phyloP scores from a whole-genome alignment of 2,329 filamentous ascomycete genomes.

The Diaporthe vaccinii region DNA sequence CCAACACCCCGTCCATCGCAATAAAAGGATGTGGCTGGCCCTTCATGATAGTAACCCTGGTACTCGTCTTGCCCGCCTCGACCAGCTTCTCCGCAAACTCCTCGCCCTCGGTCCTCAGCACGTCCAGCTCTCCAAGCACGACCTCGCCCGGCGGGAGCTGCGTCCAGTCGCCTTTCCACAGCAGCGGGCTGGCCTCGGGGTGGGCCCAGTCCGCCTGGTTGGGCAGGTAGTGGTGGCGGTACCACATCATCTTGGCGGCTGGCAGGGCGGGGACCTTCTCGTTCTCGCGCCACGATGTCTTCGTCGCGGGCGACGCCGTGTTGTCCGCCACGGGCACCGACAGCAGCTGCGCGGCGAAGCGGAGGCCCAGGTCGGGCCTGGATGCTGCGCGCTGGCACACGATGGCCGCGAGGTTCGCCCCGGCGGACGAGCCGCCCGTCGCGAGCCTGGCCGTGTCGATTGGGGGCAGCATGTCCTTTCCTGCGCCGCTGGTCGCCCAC shows the following conservation, averaged over 20 bases:
- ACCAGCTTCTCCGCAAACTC: slow-evolving; percentile 63
- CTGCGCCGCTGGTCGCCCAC: slow-evolving; percentile 54
- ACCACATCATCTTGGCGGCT: slow-evolving; percentile 72
- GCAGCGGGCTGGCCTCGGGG: slow-evolving; percentile 67
- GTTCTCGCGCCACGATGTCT: slow-evolving; percentile 63
- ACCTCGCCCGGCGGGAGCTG: slow-evolving; percentile 64
- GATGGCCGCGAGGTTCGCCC: slow-evolving; percentile 46
- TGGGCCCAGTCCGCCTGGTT: slow-evolving; percentile 58
- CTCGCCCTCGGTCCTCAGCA: slow-evolving; percentile 67
- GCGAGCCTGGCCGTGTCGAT: slow-evolving; percentile 53
- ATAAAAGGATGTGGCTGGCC: slow-evolving; percentile 71
- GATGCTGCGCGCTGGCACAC: slow-evolving; percentile 44
- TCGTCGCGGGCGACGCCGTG: slow-evolving; percentile 61
- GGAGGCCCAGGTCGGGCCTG: slow-evolving; percentile 40
- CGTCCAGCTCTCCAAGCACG: slow-evolving; percentile 68
- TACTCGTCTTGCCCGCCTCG: slow-evolving; percentile 58
- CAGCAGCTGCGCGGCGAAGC: slow-evolving; percentile 64
- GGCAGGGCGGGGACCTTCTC: slow-evolving; percentile 66
- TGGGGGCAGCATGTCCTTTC: slow-evolving; percentile 49
- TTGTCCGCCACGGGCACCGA: slow-evolving; percentile 72
- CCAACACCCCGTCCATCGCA: slow-evolving; percentile 68
- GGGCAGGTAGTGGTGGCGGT: slow-evolving; percentile 69
- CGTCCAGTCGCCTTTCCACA: slow-evolving; percentile 64
- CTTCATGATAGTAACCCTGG: slow-evolving; percentile 63
- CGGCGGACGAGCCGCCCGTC: slow-evolving; percentile 48